Base-by-base conservation (phyloP, 805 yeast species). In the Candida boidinii region DNA sequence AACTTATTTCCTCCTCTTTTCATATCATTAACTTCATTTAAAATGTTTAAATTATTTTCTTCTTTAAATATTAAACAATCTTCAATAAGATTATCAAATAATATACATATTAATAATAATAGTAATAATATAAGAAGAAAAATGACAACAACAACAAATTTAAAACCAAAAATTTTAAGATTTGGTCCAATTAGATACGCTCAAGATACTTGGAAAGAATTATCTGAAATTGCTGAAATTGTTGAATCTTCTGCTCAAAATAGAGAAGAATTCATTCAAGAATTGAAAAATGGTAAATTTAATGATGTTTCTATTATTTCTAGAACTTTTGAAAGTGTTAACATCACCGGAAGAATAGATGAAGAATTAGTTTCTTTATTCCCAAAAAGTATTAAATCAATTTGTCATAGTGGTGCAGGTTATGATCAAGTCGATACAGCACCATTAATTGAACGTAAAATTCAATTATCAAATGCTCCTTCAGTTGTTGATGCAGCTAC, bases 91-190 rank as follows among this genome's bases (percentile, higher is more conserved):
- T n/a, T n/a, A n/a, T n/a, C n/a, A n/a, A n/a, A n/a, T n/a, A n/a
- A n/a, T n/a, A n/a, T n/a, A n/a, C n/a, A n/a, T n/a, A n/a, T n/a
- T n/a, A n/a, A n/a, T n/a, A n/a, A n/a, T n/a, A n/a, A n/a, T n/a
- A n/a, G n/a, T n/a, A n/a, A n/a, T n/a, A n/a, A n/a, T n/a, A n/a
- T n/a, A n/a, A 12, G 18, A 9, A 43, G 43, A 43, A 30, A 26
- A 6, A 46, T 47, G 51, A 40, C 54, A 20, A 31, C 46, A 1
- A 39, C 38, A 17, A 40, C 49, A 35, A 35, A 53, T 10, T n/a
- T n/a, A n/a, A 68, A 68, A 45, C 78, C 83, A 30, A 70, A 73
- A 41, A 74, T 85, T 9, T 63, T 86, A 17, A 66, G 84, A 54
- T 53, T 86, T 23, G 90, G 87, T 6, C 64, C 68, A 11, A 64